Base-by-base conservation (phyloP, 805 yeast species). In the Suhomyces sp. region DNA sequence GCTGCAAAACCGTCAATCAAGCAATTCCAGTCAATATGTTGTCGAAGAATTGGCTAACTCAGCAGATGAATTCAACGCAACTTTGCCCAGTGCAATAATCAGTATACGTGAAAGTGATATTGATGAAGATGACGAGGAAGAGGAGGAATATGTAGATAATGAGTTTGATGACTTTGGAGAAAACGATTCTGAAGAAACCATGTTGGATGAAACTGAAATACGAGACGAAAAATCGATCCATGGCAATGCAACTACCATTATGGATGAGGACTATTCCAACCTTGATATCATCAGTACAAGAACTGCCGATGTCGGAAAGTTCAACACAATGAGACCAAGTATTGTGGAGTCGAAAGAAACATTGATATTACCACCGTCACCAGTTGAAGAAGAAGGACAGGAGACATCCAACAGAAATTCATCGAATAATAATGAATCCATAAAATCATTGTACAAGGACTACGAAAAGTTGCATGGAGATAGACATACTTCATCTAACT, bases 291-390 rank as follows among this genome's bases (percentile, higher is more conserved):
- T 66, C 26, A 68, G 71, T 47, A 58, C 71, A 12, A 61, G 63
- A 46, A 64, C 66, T 27, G 70, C 70, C 1, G 69, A 65, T 15
- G 54, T 68, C n/a, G 72, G 69, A 4, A 63, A 58, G 47, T 27
- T 60, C n/a, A 66, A 58, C 51, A 62, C 52, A 8, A 48, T 51
- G 31, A 57, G 58, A 47, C 69, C 74, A 29, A 68, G 63, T 47
- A 52, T 64, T 22, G 58, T 68, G 13, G 63, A 61, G 13, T 71
- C 75, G 1, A 66, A 60, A 38, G 73, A 69, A 17, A 65, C 72
- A 0, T 62, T 70, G 48, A 54, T 57, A 6, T 42, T 41, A 4
- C 46, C 46, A 9, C 46, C 27, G 7, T 42, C 46, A 22, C 42
- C 42, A 38, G 42, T 38, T 38, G 46, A 50, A 15, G 46, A 47